Evolutionary conservation across 1,284 basidiomycete genomes (phyloP).

Genomic region (Ganoderma lucidum): DNA sequence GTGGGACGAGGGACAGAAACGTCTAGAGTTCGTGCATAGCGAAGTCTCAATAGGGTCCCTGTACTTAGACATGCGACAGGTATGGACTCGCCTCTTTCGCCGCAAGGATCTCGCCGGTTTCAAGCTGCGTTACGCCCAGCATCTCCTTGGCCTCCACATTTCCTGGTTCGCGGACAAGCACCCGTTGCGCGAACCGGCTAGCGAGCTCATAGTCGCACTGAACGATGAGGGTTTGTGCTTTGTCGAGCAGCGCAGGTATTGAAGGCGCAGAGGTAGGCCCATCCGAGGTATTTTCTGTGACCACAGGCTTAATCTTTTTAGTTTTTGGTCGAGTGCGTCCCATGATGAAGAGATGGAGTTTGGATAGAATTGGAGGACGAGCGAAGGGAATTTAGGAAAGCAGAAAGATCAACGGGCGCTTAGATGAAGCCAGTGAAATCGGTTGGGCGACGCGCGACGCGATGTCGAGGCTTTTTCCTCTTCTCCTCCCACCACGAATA

Average conservation of each 20-base stretch:
- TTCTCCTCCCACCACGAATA: constrained; percentile 11
- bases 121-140: constrained; percentile 79
- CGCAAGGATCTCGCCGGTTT: constrained; percentile 78
- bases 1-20: constrained; percentile 68
- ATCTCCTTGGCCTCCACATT: constrained; percentile 84
- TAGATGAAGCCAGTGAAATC: constrained; percentile 21
- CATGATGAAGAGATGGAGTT: constrained; percentile 49
- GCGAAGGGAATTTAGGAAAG: neutral
- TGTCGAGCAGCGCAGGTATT: constrained; percentile 67
- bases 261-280: constrained; percentile 45
- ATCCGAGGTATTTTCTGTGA: constrained; percentile 43
- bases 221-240: constrained; percentile 80
- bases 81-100: constrained; percentile 69
- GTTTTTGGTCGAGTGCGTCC: constrained; percentile 68
- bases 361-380: neutral
- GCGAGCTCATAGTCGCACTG: constrained; percentile 90
- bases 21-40: constrained; percentile 51
- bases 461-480: neutral
- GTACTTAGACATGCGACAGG: neutral
- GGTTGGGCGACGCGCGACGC: too few species aligned
- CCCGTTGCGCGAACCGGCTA: constrained; percentile 72
- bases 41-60: constrained; percentile 1
- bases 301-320: constrained; percentile 51
- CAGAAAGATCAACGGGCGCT: constrained; percentile 31
- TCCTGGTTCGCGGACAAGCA: constrained; percentile 69